Conservation (phyloP, 1,139 yeast genomes). For the Candida anutae region DNA sequence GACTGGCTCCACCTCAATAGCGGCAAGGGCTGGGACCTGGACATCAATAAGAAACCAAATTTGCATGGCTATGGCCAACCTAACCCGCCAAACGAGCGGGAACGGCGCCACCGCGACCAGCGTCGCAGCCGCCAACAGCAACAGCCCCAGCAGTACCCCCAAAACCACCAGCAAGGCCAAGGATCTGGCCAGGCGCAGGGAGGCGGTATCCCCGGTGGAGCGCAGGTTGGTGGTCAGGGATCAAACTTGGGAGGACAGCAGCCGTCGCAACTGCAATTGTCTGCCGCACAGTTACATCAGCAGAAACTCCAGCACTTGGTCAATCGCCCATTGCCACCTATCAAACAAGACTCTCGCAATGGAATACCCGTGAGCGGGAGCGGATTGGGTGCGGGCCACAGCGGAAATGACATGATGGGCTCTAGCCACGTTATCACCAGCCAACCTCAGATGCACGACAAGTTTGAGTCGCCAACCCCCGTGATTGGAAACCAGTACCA, state of each 20-base stretch:
- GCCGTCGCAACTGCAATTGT: conserved; percentile 20
- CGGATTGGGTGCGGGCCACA: conserved; percentile 8
- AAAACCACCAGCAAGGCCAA: conserved; percentile 15
- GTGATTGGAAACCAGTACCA: conserved; percentile 29
- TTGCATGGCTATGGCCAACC: conserved; percentile 83
- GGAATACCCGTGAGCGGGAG: conserved; percentile 9
- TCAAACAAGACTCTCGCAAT: conserved; percentile 33
- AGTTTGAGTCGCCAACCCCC: conserved; percentile 11
- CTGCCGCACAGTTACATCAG: conserved; percentile 41
- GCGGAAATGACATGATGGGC: conserved; percentile 6
- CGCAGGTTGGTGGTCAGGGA: conserved; percentile 3
- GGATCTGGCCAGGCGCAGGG: conserved; percentile 6
- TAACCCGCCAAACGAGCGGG: conserved; percentile 33
- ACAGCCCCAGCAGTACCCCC: conserved; percentile 30
- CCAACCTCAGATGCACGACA: conserved; percentile 11
- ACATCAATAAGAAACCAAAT: conserved; percentile 78
- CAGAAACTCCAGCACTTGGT: conserved; percentile 46
- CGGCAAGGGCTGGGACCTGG: conserved; percentile 88
- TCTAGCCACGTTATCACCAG: conserved; percentile 9
- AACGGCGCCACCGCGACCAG: conserved; percentile 34
- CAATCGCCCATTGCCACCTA: conserved; percentile 45
- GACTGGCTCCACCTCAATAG: conserved; percentile 94
- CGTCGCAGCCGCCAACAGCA: conserved; percentile 36
- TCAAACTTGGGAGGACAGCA: conserved; percentile 10
- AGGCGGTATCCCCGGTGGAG: conserved; percentile 1